phyloP scores from a whole-genome alignment of 2,329 filamentous ascomycete species.

The Capronia coronata region DNA sequence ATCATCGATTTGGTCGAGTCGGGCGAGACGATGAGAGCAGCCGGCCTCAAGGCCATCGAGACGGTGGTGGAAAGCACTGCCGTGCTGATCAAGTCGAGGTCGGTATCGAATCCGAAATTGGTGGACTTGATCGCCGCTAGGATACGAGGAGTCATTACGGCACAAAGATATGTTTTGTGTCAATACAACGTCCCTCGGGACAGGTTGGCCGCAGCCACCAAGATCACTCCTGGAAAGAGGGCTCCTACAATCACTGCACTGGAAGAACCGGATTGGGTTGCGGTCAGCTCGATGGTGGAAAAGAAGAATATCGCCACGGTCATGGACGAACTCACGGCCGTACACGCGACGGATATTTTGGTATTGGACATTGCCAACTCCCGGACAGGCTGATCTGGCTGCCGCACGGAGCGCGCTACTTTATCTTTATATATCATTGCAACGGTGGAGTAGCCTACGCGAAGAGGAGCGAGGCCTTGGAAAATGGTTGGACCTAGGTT shows the following conservation, averaged over 20 bases:
- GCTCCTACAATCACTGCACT: constrained; percentile 86
- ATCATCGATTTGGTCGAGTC: constrained; percentile 98
- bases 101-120: constrained; percentile 69
- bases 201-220: constrained; percentile 59
- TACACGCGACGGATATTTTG: constrained; percentile 78
- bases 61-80: constrained; percentile 85
- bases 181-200: constrained; percentile 85
- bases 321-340: constrained; percentile 74
- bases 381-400: constrained; percentile 38
- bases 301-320: constrained; percentile 75
- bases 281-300: constrained; percentile 89
- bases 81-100: constrained; percentile 84
- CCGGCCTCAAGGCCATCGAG: constrained; percentile 86
- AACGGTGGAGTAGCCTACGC: no score
- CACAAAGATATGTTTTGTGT: constrained; percentile 88
- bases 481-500: not conserved
- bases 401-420: not conserved
- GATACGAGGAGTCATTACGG: constrained; percentile 89
- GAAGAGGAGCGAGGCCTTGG: not conserved
- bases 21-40: constrained; percentile 95
- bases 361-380: constrained; percentile 82
- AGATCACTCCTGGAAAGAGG: constrained; percentile 86
- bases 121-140: constrained; percentile 78
- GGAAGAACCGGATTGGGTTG: constrained; percentile 85
- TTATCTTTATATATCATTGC: no score